Percentiles rank a stretch among this genome's conserved stretches.
phyloP scores from a whole-genome alignment of 495 filamentous ascomycete genomes.

The Aspergillus haitiensis region DNA sequence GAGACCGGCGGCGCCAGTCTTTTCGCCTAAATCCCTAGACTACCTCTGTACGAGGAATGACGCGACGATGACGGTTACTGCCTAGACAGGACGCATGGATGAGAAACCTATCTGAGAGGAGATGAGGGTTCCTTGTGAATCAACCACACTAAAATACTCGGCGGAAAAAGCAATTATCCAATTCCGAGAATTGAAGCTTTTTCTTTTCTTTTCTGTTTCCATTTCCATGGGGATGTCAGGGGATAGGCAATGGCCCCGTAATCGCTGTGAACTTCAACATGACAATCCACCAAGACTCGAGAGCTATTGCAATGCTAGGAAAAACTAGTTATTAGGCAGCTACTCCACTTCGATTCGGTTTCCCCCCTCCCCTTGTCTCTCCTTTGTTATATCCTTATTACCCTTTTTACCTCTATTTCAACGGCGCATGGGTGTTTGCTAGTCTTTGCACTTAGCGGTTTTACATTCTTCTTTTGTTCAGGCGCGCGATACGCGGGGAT shows the following conservation, averaged over 20 bases:
- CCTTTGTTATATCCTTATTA: conserved; percentile 25
- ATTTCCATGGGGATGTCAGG: background rate
- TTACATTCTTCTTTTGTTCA: conserved; percentile 25
- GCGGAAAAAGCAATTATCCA: background rate
- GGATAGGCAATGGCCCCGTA: background rate
- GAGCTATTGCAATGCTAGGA: background rate
- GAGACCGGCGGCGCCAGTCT: conserved; percentile 86
- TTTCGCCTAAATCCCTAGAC: conserved; percentile 42
- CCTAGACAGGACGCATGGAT: conserved; percentile 20
- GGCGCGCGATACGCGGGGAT: conserved; percentile 31
- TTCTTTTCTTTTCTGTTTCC: no score
- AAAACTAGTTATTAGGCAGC: background rate
- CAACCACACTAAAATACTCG: background rate
- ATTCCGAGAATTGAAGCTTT: conserved; percentile 1
- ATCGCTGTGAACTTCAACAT: conserved; percentile 6
- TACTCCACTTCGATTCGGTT: conserved; percentile 8
- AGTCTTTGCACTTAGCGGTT: conserved; percentile 36
- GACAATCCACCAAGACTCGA: conserved; percentile 3
- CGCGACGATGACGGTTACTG: conserved; percentile 19
- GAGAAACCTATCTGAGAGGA: conserved; percentile 12
- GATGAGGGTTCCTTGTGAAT: conserved; percentile 1
- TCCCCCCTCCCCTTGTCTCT: conserved; percentile 10
- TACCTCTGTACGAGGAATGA: conserved; percentile 19
- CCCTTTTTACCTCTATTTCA: conserved; percentile 25
- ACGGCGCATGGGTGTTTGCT: conserved; percentile 46